Evolutionary conservation across 176 grass and related monocot genomes (phyloP), one percentile per base, ranked within the genome.

Genomic region (Ampelocalamus luodianensis): DNA sequence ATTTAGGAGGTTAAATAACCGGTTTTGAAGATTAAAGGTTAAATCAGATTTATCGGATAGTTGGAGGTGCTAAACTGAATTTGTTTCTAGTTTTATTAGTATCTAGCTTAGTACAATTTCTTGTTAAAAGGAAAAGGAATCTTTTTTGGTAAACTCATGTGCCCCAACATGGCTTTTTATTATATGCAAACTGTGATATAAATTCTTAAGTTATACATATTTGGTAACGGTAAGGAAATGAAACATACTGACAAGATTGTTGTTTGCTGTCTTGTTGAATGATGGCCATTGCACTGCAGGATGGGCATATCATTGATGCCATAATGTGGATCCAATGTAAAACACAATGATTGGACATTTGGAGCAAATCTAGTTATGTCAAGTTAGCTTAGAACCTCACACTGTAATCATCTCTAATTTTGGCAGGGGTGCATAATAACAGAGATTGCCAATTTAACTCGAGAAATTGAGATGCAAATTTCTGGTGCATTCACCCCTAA

Each of bases 271-370:
- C 29, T 29, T 29, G 29, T 29, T 29, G 29, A 29, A 29, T 29
- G 29, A 29, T 29, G 29, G 29, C 29, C 32, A 68, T 34, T 27
- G 60, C 27, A 46, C 56, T 58, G 81, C 64, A 53, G 42, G 42
- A 53, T 6, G 32, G 72, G 10, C 46, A 18, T 12, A 60, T 40
- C 26, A 50, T 68, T 80, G 76, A 38, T 68, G 76, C 77, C 49
- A 89, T 62, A 50, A 72, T 83, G 67, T 13, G 64, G 18, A 89
- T 85, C 71, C 88, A 71, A 85, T 39, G 53, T 62, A 75, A 24
- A 55, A 23, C 51, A 51, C 54, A 20, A 84, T 69, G 42, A 54
- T 76, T 51, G 27, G 51, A 6, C 37, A 37, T 50, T n/a, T 65
- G 18, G 29, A 54, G 45, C 32, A n/a, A 76, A 46, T 65, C 44